Conservation (phyloP, 2,329 filamentous ascomycete species). For the Chaetomium sp. region DNA sequence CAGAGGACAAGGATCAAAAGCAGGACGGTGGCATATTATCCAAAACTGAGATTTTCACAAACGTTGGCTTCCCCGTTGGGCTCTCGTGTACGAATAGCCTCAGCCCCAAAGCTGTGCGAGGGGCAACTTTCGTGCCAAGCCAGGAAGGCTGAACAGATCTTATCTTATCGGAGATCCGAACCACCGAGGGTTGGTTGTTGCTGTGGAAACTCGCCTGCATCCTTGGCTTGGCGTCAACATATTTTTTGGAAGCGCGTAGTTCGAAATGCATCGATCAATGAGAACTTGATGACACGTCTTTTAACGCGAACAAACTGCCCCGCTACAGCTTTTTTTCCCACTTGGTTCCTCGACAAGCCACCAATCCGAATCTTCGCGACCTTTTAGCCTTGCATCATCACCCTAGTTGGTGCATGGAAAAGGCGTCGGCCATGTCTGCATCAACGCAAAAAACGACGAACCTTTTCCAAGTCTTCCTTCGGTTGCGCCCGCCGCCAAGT, state of each 20-base stretch:
- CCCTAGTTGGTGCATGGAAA: conserved; percentile 19
- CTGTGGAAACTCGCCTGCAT: conserved; percentile 28
- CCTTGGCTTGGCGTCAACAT: conserved; percentile 29
- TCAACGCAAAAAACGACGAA: conserved; percentile 45
- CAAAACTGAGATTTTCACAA: too few species aligned
- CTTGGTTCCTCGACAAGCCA: conserved; percentile 2
- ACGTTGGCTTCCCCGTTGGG: too few species aligned
- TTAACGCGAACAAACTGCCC: conserved; percentile 7
- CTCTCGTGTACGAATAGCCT: too few species aligned
- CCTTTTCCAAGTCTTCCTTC: conserved; percentile 90
- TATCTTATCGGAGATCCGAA: conserved; percentile 25
- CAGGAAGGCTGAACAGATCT: conserved; percentile 17
- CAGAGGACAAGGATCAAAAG: too few species aligned
- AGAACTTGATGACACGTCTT: not conserved
- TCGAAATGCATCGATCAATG: not conserved
- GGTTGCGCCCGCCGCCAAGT: conserved; percentile 69
- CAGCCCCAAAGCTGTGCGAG: not conserved
- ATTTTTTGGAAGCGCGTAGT: conserved; percentile 19
- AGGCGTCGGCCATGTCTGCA: conserved; percentile 27
- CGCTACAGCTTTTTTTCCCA: conserved; percentile 11
- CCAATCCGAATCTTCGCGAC: not conserved
- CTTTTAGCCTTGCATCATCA: not conserved
- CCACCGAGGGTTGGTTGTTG: conserved; percentile 26
- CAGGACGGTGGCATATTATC: too few species aligned
- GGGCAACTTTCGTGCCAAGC: conserved; percentile 5